Evolutionary conservation across 495 filamentous ascomycete species (phyloP).

Genomic region (Evansstolkia leycettana): DNA sequence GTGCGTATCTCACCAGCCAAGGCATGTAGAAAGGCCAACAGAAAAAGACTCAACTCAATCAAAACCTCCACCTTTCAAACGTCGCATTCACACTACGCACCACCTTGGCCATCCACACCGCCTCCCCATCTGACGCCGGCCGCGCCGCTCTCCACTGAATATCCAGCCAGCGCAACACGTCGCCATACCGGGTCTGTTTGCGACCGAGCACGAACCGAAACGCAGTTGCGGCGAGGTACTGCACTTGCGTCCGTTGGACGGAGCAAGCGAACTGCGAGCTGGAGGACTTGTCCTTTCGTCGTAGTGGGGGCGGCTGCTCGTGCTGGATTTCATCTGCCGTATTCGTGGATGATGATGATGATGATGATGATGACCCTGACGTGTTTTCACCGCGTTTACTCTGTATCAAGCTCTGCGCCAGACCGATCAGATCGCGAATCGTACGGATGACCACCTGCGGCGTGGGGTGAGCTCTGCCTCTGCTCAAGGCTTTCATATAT

Average conservation of each 20-base stretch:
- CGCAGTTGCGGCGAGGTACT: conserved; percentile 56
- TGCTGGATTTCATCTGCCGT: no score
- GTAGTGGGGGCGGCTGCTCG: no score
- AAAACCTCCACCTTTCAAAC: conserved; percentile 33
- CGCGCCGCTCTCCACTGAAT: conserved; percentile 21
- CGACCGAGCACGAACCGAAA: conserved; percentile 50
- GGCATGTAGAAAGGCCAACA: no score
- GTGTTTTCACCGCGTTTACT: conserved; percentile 23
- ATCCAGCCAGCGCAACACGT: conserved; percentile 52
- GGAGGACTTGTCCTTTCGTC: no score
- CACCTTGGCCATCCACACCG: conserved; percentile 17
- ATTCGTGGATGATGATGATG: no score
- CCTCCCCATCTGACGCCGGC: conserved; percentile 16
- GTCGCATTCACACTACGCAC: conserved; percentile 19
- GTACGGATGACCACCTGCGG: conserved; percentile 48
- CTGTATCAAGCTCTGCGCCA: conserved; percentile 54
- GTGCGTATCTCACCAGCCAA: no score
- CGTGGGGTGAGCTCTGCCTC: conserved; percentile 37
- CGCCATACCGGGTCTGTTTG: conserved; percentile 56
- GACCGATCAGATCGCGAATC: conserved; percentile 49
- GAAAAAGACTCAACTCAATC: no score
- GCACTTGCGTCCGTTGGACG: conserved; percentile 51
- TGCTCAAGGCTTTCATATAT: conserved; percentile 52
- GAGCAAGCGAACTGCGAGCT: conserved; percentile 36
- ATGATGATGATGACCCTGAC: not conserved